Base-by-base conservation (phyloP, 768 basidiomycete genomes). In the Roridomyces roridus region DNA sequence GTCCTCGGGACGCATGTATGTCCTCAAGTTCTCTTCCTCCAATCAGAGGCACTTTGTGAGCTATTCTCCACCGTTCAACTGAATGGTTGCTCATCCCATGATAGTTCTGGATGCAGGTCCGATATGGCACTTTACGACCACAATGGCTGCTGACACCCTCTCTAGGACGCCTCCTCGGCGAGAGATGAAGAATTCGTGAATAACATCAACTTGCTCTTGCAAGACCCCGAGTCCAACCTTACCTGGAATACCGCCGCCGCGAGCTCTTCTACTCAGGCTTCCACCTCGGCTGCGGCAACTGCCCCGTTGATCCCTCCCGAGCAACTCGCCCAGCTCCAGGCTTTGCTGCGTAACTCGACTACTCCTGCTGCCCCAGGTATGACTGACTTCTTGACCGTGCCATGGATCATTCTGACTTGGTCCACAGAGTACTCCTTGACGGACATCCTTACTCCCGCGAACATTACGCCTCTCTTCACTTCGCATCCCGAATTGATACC, bases 91-190 rank as follows among this genome's bases (percentile, higher is more conserved):
- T n/a, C n/a, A n/a, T n/a, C n/a, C n/a, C n/a, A n/a, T n/a, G n/a
- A n/a, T n/a, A 94, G 92, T 94, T 92, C 66, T 94, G 91, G 91
- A 78, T 93, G 84, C 92, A 93, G 88, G 91, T 91, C 71, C 21
- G 21, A 6, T 50, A n/a, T 28, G 34, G 12, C 42, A 7, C 20
- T 54, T 43, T 39, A 12, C 21, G 40, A 57, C 37, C 41, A 15
- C 55, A 14, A n/a, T 39, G 48, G 8, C 17, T 35, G 35, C 43
- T 55, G 35, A 34, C 18, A 21, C 36, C 11, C 52, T 35, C 24
- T 31, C 7, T 52, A 93, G 88, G 89, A 93, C 66, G 85, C 82
- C 20, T 86, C 87, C 11, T 67, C 83, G 17, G 78, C 74, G 3
- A 81, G 89, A 35, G 91, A 94, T 62, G 81, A 83, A 17, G 89